Evolutionary conservation across 2,329 filamentous ascomycete genomes (phyloP), one percentile per base, ranked within the genome.

Genomic region (Pleomassaria siparia): DNA sequence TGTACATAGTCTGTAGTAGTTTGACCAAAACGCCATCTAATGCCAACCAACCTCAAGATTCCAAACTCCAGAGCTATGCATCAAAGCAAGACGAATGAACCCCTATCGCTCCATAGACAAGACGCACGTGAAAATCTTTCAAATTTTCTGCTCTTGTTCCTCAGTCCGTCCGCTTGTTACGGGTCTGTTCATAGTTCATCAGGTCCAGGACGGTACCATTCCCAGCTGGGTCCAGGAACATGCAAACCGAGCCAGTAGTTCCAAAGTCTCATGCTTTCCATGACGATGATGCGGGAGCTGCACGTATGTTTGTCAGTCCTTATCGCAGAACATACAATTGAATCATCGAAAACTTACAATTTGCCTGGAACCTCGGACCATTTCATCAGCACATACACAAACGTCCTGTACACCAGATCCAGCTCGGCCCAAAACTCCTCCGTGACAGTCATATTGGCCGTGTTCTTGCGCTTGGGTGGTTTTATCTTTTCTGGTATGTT

Each of bases 321-420:
- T 25, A 26, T 20, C 24, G 8, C 24, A 22, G 47, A 40, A 29
- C 4, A 18, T n/a, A 22, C 1, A n/a, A 42, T n/a, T 30, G 7
- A 18, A 7, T 35, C 12, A 10, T 16, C 24, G 20, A n/a, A 21
- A 50, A 83, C 88, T 83, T 80, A 94, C 88, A 88, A 47, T 52
- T 80, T 80, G 37, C 72, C 76, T 0, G 91, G 91, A 40, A 91
- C 75, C 18, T 77, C 73, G 5, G 84, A 45, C 89, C 90, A 99
- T 50, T 82, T 81, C 55, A 70, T 78, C 8, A 94, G 20, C 2
- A 97, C 84, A 58, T 85, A 83, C 57, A 81, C 79, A 40, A 82
- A 76, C 0, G 84, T 85, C 48, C 78, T 76, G 62, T 77, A 81
- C 11, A 96, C 78, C 13, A 84, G 72, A 4, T 73, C 69, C 24